A percentile compares a stretch with the other conserved stretches of the same genome.
phyloP scores from a whole-genome alignment of 805 yeast species.

The Torulaspora franciscae region DNA sequence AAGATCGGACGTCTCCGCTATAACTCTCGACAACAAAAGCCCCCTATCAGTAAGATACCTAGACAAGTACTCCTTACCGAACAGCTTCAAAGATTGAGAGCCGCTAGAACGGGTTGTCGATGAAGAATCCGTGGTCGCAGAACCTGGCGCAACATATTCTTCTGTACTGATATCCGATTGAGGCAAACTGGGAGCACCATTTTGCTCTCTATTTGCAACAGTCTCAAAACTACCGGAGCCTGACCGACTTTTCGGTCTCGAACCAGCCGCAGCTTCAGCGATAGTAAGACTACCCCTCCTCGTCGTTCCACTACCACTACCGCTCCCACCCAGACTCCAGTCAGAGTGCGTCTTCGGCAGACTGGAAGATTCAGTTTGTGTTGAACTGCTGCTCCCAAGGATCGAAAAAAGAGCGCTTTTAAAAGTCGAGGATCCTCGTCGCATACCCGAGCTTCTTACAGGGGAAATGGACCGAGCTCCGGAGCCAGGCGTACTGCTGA shows the following conservation, averaged over 20 bases:
- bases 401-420: constrained; percentile 26
- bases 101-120: constrained; percentile 3
- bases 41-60: constrained; percentile 31
- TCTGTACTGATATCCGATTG: constrained; percentile 1
- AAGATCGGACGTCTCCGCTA: constrained; percentile 18
- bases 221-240: background rate
- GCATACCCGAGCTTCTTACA: background rate
- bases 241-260: background rate
- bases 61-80: constrained; percentile 14
- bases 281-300: constrained; percentile 8
- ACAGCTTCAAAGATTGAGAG: constrained; percentile 5
- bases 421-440: constrained; percentile 26
- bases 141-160: background rate
- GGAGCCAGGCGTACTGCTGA: background rate
- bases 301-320: background rate
- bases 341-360: constrained; percentile 7
- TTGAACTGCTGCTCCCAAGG: constrained; percentile 11
- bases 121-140: constrained; percentile 6
- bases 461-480: constrained; percentile 6
- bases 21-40: constrained; percentile 20
- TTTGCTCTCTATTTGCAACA: constrained; percentile 5
- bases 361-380: constrained; percentile 3
- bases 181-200: background rate
- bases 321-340: constrained; percentile 4
- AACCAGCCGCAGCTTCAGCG: background rate